Evolutionary conservation across 2,329 filamentous ascomycete species (phyloP).

Genomic region (Metarhizium rileyi): DNA sequence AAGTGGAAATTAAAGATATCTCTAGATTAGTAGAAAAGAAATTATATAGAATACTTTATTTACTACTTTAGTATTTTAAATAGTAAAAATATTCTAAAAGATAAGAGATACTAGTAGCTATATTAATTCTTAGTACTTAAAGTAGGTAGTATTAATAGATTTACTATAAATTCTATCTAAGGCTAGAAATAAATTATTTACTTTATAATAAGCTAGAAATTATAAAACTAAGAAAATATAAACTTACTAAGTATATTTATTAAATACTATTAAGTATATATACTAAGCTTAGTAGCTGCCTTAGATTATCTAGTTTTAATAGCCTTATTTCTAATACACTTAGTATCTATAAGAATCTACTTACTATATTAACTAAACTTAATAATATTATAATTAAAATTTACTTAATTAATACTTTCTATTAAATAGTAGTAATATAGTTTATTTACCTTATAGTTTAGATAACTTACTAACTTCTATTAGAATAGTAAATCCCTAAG

Average conservation of each 20-base stretch:
- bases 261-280: not conserved
- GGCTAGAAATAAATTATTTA: not conserved
- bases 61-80: not conserved
- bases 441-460: not conserved
- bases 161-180: not conserved
- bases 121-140: not conserved
- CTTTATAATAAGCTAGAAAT: no score
- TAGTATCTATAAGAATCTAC: not conserved
- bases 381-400: not conserved
- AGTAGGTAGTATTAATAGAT: not conserved
- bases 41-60: constrained; percentile 1
- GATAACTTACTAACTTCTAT: not conserved
- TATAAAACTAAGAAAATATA: no score
- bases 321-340: not conserved
- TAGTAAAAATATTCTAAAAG: not conserved
- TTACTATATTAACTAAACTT: not conserved
- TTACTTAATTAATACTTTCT: not conserved
- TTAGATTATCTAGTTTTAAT: not conserved
- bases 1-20: not conserved
- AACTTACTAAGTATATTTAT: not conserved
- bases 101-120: not conserved
- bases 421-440: not conserved
- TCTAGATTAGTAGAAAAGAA: not conserved
- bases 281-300: not conserved
- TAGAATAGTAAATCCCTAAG: not conserved